Base-by-base conservation (phyloP, 139 green algal species). In the Eudorina sp. region DNA sequence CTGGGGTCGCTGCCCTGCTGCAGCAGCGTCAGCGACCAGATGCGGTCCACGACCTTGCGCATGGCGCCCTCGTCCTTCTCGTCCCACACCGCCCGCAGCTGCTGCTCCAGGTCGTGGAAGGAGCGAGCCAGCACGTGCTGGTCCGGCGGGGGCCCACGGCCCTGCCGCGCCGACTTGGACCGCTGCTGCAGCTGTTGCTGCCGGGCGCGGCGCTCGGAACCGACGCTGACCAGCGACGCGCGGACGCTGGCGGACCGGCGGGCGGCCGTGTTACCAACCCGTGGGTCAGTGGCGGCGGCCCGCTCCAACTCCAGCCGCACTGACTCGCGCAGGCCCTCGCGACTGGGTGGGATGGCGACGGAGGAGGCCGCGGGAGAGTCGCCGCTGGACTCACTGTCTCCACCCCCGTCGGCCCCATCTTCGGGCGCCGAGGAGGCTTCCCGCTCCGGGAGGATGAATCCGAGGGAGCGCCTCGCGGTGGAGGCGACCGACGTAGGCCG, bases 11-110 rank as follows among this genome's bases (percentile, higher is more conserved):
- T 34, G 16, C 70, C 70, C 43, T 79, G 40, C 70, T 79, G 70
- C 70, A 79, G 45, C 62, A 87, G 25, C 29, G 84, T 89, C 9
- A 83, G 84, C 38, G 46, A 76, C 84, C 84, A 89, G 43, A 89
- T 89, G 45, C 58, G 73, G 29, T 72, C 84, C 84, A 89, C 21
- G 19, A 89, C 58, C 7, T 74, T 48, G 27, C 84, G 72, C 53
- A 58, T 82, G 16, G 38, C 69, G 40, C 53, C 41, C 70, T 66
- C 58, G 72, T 75, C 36, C 43, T 53, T 64, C 51, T 38, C 60
- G 11, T 51, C 46, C 85, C 85, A 90, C 53, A 90, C 85, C 31
- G n/a, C 60, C 23, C 53, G 25, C 48, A 90, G 74, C 85, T 85
- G 45, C 55, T 79, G 43, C 74, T 90, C 45, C 34, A 90, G 46